Base-by-base conservation (phyloP, 164 flowering plant species). In the Dillenia turbinata region DNA sequence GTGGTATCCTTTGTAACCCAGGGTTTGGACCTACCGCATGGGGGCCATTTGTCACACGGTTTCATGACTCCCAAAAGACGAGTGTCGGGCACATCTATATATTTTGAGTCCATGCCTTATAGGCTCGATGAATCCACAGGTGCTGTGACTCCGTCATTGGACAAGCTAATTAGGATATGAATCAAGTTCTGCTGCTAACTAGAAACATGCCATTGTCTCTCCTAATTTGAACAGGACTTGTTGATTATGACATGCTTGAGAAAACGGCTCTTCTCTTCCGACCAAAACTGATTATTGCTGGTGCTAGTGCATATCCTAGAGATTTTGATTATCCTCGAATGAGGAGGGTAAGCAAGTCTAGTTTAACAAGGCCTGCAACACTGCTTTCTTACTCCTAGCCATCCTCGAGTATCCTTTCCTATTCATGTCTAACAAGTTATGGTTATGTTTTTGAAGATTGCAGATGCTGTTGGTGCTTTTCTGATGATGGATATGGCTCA, bases 401-500 rank as follows among this genome's bases (percentile, higher is more conserved):
- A 26, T 26, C 33, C 3, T 26, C 5, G 17, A 45, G 19, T 14
- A 22, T 19, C 33, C 16, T n/a, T 26, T 9, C 11, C 7, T 14
- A 11, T 52, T 44, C 11, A 33, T 47, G 12, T 33, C 69, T 69
- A 33, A 69, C 47, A 55, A 59, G 24, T 63, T 47, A 17, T 5
- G 16, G 19, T 12, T 70, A 12, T 62, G 17, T n/a, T 49, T n/a
- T n/a, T n/a, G n/a, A 71, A 93, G 98, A 87, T 93, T 56, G 98
- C 97, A 22, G 94, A 90, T 83, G 64, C 82, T 67, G 92, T 82
- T 57, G 97, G 92, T 64, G 94, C 98, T 69, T 90, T 93, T 60
- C 85, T 93, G n/a, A 87, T 93, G 96, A 87, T 87, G 92, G 97
- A 93, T 68, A 93, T 93, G 98, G 98, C 97, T 73, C 98, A 93